These are phyloP conservation scores for Sutorius eximius DNA, from an alignment of 1,284 basidiomycete genomes.

Conservation along the genomic window DNA sequence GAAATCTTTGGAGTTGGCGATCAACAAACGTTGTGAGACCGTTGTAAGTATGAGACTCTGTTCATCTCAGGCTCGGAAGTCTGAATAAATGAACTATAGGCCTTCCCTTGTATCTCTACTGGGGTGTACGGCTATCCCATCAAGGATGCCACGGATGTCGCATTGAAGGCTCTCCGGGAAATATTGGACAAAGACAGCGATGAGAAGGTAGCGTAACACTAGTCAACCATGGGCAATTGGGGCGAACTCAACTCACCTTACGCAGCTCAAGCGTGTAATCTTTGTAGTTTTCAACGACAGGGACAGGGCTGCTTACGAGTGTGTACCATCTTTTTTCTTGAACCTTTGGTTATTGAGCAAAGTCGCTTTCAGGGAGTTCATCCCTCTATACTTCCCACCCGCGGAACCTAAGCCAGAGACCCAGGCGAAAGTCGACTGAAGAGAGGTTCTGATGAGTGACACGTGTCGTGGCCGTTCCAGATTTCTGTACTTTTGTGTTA, in stretches of 20 bases:
- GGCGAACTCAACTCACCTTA: not conserved
- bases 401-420: not conserved
- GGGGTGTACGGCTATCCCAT: slow-evolving; percentile 82
- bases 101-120: slow-evolving; percentile 80
- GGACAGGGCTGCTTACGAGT: slow-evolving; percentile 68
- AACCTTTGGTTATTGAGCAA: not conserved
- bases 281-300: slow-evolving; percentile 70
- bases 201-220: slow-evolving; percentile 42
- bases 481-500: not conserved
- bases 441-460: not conserved
- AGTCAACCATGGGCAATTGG: not conserved
- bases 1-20: slow-evolving; percentile 62
- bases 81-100: slow-evolving; percentile 41
- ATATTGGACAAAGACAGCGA: slow-evolving; percentile 59
- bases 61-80: not conserved
- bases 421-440: not conserved
- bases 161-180: slow-evolving; percentile 57
- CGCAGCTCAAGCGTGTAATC: slow-evolving; percentile 73
- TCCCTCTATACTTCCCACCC: slow-evolving; percentile 59
- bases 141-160: slow-evolving; percentile 67
- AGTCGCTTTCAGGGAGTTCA: slow-evolving; percentile 42
- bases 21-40: slow-evolving; percentile 58
- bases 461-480: not conserved
- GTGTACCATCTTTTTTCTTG: slow-evolving; percentile 28
- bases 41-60: slow-evolving; percentile 47